Evolutionary conservation across 2,329 filamentous ascomycete species (phyloP).

Genomic region (Fusarium sp.): DNA sequence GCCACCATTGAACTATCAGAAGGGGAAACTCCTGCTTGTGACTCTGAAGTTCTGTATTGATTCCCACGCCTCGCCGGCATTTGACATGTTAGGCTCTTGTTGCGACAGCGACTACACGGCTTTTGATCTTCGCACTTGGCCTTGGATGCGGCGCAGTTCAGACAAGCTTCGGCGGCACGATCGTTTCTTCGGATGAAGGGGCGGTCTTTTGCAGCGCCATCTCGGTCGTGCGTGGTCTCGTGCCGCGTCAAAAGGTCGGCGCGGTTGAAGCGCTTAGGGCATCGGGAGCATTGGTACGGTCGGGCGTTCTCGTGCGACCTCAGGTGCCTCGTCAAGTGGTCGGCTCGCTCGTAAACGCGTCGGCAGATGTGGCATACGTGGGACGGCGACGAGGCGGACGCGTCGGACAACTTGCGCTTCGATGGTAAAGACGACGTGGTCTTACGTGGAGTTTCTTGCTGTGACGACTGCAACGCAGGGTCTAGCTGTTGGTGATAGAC

Average conservation of each 20-base stretch:
- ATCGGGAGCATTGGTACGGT: conserved; percentile 44
- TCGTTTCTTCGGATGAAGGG: conserved; percentile 44
- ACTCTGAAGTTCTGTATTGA: conserved; percentile 43
- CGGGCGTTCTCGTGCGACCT: conserved; percentile 44
- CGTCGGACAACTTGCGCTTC: conserved; percentile 44
- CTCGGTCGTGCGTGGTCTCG: conserved; percentile 45
- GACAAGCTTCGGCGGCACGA: conserved; percentile 42
- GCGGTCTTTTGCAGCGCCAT: conserved; percentile 42
- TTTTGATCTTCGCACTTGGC: conserved; percentile 45
- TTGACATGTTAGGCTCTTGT: conserved; percentile 41
- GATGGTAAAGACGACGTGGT: conserved; percentile 27
- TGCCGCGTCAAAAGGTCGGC: conserved; percentile 43
- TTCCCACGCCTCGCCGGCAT: conserved; percentile 42
- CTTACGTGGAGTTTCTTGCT: conserved; percentile 21
- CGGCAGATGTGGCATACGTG: conserved; percentile 45
- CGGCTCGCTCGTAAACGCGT: conserved; percentile 44
- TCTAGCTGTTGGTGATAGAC: conserved; percentile 34
- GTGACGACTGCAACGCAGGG: conserved; percentile 26
- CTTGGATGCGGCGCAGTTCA: conserved; percentile 44
- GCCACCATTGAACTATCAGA: conserved; percentile 39
- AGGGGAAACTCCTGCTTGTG: conserved; percentile 39
- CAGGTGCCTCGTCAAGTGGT: conserved; percentile 43
- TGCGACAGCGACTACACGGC: conserved; percentile 43
- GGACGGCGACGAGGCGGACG: conserved; percentile 40
- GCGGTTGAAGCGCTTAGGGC: conserved; percentile 44